phyloP scores from a whole-genome alignment of 2,329 filamentous ascomycete species.

The Arthroderma sp. region DNA sequence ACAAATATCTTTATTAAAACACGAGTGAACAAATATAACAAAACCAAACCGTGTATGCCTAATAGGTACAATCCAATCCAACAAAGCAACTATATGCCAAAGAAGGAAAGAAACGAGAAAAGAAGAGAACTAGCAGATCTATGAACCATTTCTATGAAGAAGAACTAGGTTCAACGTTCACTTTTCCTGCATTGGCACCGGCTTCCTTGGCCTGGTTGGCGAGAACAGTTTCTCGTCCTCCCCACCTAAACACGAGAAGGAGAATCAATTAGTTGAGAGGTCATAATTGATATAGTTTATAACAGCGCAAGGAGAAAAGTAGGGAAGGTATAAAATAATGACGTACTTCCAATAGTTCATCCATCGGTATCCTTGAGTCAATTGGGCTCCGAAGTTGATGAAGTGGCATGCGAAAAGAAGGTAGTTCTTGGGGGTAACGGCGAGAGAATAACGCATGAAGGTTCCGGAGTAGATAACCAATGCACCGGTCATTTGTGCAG shows the following conservation, averaged over 20 bases:
- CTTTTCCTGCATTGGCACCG: constrained; percentile 20
- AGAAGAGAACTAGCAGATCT: neutral
- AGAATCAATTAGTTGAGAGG: neutral
- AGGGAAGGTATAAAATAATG: neutral
- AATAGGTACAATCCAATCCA: constrained; percentile 2
- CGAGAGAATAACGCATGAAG: constrained; percentile 57
- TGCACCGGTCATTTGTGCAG: constrained; percentile 51
- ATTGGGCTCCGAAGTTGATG: constrained; percentile 52
- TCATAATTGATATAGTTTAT: neutral
- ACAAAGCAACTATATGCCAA: constrained; percentile 1
- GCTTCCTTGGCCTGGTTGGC: constrained; percentile 22
- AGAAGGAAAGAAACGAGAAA: constrained; percentile 4
- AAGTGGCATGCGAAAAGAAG: constrained; percentile 57
- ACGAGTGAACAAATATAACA: constrained; percentile 1
- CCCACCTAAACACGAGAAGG: constrained; percentile 24
- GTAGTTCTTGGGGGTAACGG: constrained; percentile 53
- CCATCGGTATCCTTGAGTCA: constrained; percentile 51
- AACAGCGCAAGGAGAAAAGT: neutral
- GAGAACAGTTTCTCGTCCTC: constrained; percentile 31
- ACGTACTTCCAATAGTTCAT: constrained; percentile 47
- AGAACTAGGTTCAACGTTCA: constrained; percentile 18
- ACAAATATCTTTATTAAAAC: constrained; percentile 11
- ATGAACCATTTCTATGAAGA: constrained; percentile 3
- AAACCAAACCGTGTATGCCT: constrained; percentile 5
- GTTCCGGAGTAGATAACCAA: constrained; percentile 50